phyloP scores from a whole-genome alignment of 805 yeast species.

The Middelhovenomyces tepae region DNA sequence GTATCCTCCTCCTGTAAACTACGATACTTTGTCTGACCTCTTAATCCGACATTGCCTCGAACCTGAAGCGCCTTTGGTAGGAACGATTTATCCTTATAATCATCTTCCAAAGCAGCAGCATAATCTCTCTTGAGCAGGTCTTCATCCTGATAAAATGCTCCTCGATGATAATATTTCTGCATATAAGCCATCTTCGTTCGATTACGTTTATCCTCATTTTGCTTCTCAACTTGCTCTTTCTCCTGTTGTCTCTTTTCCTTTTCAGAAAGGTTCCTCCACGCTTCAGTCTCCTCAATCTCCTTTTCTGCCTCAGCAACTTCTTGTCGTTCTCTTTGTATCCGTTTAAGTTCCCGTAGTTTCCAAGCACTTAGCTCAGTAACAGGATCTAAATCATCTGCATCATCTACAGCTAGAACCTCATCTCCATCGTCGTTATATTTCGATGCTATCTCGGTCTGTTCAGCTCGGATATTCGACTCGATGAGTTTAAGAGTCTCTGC shows the following conservation, averaged over 20 bases:
- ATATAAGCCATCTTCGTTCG: conserved; percentile 15
- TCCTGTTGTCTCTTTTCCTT: conserved; percentile 15
- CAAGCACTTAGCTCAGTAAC: conserved; percentile 36
- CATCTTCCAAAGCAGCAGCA: conserved; percentile 23
- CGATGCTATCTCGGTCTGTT: conserved; percentile 18
- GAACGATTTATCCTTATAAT: conserved; percentile 21
- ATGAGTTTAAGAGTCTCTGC: conserved; percentile 19
- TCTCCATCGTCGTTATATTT: conserved; percentile 19
- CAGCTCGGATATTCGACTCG: conserved; percentile 23
- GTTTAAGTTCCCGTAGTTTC: conserved; percentile 32
- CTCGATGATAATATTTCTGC: conserved; percentile 26
- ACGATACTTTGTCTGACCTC: conserved; percentile 24
- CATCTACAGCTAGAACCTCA: conserved; percentile 36
- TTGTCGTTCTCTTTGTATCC: conserved; percentile 34
- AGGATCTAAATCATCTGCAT: conserved; percentile 52
- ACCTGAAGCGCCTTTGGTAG: conserved; percentile 25
- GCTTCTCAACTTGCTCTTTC: conserved; percentile 10
- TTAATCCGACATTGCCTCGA: conserved; percentile 22
- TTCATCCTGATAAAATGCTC: conserved; percentile 28
- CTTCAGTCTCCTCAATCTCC: conserved; percentile 29
- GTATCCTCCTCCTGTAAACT: conserved; percentile 27
- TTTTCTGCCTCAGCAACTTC: conserved; percentile 25
- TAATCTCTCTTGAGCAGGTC: conserved; percentile 27
- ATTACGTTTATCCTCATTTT: conserved; percentile 3
- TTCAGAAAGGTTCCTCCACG: conserved; percentile 24